Evolutionary conservation across 192 early-diverging fungal genomes (phyloP).

Genomic region (Linnemannia zychae): DNA sequence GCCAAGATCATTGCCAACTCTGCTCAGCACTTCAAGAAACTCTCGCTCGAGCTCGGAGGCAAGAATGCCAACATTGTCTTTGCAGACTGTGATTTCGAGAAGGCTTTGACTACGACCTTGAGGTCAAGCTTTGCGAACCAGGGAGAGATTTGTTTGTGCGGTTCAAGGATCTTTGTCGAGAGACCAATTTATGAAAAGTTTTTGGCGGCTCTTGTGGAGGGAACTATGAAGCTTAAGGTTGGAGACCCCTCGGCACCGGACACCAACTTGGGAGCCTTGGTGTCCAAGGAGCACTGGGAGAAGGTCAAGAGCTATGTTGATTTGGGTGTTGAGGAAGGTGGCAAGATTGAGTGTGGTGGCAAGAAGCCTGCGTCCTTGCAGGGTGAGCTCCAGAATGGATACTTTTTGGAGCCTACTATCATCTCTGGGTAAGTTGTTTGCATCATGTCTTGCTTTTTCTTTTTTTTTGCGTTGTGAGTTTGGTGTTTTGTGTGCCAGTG

Average conservation of each 20-base stretch:
- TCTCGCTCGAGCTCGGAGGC: constrained; percentile 81
- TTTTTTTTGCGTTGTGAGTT: no score
- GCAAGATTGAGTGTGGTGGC: constrained; percentile 70
- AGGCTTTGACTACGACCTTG: constrained; percentile 68
- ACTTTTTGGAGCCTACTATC: constrained; percentile 81
- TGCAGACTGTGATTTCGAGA: constrained; percentile 74
- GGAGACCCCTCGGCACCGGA: constrained; percentile 70
- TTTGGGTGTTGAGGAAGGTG: constrained; percentile 70
- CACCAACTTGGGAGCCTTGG: constrained; percentile 74
- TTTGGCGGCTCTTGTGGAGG: constrained; percentile 61
- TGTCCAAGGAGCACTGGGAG: constrained; percentile 74
- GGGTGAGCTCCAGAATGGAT: constrained; percentile 69
- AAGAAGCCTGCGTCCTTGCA: constrained; percentile 53
- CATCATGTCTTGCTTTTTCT: not conserved
- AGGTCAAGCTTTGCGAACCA: constrained; percentile 77
- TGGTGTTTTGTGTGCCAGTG: no score
- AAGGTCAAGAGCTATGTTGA: constrained; percentile 80
- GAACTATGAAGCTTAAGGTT: constrained; percentile 64
- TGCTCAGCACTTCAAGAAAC: constrained; percentile 72
- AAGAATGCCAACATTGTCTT: constrained; percentile 85
- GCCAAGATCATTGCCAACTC: constrained; percentile 61
- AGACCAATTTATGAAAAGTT: constrained; percentile 72
- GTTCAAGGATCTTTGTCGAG: constrained; percentile 79
- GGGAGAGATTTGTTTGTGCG: constrained; percentile 82
- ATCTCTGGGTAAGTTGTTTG: constrained; percentile 66